Evolutionary conservation across 2,329 filamentous ascomycete species (phyloP), one percentile per base, ranked within the genome.

Genomic region (Stenocarpella maydis): DNA sequence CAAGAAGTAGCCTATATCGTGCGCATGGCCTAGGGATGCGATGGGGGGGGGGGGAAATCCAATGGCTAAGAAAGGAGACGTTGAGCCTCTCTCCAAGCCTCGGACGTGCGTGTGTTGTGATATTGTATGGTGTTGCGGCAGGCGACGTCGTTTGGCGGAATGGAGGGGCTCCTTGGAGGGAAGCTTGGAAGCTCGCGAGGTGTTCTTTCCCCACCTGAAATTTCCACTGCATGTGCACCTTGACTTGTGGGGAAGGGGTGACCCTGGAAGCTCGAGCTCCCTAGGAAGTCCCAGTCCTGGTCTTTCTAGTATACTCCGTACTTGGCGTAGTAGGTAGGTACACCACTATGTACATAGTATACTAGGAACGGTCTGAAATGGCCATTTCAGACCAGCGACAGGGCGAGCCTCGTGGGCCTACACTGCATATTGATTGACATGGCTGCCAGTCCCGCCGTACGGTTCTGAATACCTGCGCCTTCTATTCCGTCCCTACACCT

Each of bases 151-250:
- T 47, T 34, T 21, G 58, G 54, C 41, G 26, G 39, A 17, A 34
- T 47, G 58, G 58, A 61, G 58, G 58, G 58, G 58, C 58, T 47
- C 34, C 41, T 34, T 12, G 39, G n/a, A 58, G 14, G 41, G 64
- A 66, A 66, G 64, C 64, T 66, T 58, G 28, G 52, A 24, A 65
- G 50, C 39, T 58, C 41, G 41, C 28, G 41, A 37, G 64, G 39
- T 58, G 41, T 58, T 45, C 50, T 67, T 54, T 67, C 64, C 64
- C 53, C 53, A 55, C 50, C 45, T 58, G 64, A 47, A 67, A 67
- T 58, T 49, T 67, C 43, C 64, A 54, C 64, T 41, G 39, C n/a
- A n/a, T n/a, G n/a, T n/a, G n/a, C 37, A 47, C 50, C 34, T 26
- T 66, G 50, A 41, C 41, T 52, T 63, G 58, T 63, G 58, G 58